Evolutionary conservation across 2,329 filamentous ascomycete species (phyloP).

Genomic region (Karstenula rhodostoma): DNA sequence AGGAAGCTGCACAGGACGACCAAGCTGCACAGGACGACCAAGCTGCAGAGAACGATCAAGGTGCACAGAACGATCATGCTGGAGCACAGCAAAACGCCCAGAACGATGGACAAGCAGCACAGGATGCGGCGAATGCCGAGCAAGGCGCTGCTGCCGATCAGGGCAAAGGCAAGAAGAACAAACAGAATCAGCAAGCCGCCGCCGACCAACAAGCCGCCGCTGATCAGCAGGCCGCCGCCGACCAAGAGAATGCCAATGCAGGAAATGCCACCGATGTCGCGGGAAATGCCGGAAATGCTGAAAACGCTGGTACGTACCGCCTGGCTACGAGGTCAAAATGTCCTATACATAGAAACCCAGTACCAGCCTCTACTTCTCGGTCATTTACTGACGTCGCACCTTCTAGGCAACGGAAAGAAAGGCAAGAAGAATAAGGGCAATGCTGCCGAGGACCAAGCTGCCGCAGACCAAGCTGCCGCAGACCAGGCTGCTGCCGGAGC

Average conservation of each 20-base stretch:
- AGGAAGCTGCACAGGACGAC: background rate
- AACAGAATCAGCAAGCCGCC: background rate
- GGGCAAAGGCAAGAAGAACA: conserved; percentile 12
- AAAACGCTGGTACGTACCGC: conserved; percentile 5
- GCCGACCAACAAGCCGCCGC: conserved; percentile 12
- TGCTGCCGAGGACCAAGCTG: background rate
- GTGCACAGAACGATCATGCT: too few species aligned
- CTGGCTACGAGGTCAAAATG: background rate
- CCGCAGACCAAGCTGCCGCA: conserved; percentile 13
- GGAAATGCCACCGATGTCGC: conserved; percentile 1
- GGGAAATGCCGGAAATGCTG: background rate
- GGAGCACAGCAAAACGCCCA: too few species aligned
- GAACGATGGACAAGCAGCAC: too few species aligned
- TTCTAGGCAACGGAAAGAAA: background rate
- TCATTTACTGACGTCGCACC: background rate
- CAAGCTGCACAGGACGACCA: conserved; percentile 1
- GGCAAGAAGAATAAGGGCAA: conserved; percentile 2
- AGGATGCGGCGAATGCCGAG: too few species aligned
- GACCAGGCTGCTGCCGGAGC: conserved; percentile 14
- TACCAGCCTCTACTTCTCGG: background rate
- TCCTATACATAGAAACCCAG: background rate
- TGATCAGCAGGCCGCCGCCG: conserved; percentile 7
- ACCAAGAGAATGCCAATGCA: conserved; percentile 6
- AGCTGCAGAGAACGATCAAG: too few species aligned
- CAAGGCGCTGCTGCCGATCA: too few species aligned